These are phyloP conservation scores for Otatea glauca DNA, from an alignment of 176 grass and related monocot species.

Conservation along the genomic window DNA sequence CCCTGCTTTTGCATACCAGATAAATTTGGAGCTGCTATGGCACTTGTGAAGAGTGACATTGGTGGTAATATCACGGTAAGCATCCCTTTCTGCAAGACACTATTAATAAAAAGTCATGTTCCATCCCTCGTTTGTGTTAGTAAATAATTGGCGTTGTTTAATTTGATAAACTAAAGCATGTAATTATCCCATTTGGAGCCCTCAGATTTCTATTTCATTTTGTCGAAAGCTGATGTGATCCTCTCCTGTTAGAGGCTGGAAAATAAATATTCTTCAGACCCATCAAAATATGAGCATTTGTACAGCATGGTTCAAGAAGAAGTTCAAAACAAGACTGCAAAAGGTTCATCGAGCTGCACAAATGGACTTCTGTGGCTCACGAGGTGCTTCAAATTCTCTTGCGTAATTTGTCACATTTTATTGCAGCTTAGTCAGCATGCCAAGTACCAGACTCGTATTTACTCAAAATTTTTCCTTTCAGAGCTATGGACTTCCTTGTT, in stretches of 20 bases:
- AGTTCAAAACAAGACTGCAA: constrained; percentile 84
- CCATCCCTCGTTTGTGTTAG: constrained; percentile 20
- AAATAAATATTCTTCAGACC: constrained; percentile 74
- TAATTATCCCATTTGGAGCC: constrained; percentile 1
- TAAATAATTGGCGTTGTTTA: constrained; percentile 1
- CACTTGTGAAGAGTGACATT: constrained; percentile 87
- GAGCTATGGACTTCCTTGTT: constrained; percentile 97
- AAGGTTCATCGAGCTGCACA: constrained; percentile 88
- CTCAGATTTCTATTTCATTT: constrained; percentile 4
- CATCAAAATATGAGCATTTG: constrained; percentile 76
- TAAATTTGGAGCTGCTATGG: constrained; percentile 98
- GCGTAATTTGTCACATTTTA: constrained; percentile 4
- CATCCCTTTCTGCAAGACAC: constrained; percentile 24
- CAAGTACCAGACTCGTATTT: constrained; percentile 11
- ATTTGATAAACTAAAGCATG: not conserved
- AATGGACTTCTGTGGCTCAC: constrained; percentile 99
- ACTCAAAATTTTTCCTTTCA: constrained; percentile 41
- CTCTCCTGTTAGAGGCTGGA: constrained; percentile 75
- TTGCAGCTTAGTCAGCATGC: constrained; percentile 15
- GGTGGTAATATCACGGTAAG: constrained; percentile 96
- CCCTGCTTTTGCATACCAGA: constrained; percentile 48
- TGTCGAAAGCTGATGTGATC: constrained; percentile 10
- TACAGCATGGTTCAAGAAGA: constrained; percentile 93
- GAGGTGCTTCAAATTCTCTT: constrained; percentile 54
- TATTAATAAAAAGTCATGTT: not conserved